Evolutionary conservation across 306 rosid species (phyloP), one percentile per base, ranked within the genome.

Genomic region (Malus asiatica): DNA sequence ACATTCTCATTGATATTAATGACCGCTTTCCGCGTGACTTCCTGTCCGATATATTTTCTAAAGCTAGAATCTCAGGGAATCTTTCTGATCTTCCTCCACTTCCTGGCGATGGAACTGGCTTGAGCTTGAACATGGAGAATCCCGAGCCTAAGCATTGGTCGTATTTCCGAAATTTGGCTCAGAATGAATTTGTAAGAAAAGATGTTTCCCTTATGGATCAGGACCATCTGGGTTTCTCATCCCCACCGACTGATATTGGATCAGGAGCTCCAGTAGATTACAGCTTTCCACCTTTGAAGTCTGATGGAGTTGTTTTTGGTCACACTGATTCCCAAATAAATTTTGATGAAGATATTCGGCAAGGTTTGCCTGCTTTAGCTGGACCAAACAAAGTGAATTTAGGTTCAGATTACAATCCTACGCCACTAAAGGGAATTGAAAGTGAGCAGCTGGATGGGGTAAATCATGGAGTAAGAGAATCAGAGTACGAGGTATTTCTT

Each of bases 71-170:
- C 74, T 80, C 82, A 6, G 82, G 81, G 27, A 79, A 84, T 33
- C 63, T 71, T 46, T 79, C 90, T 59, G 85, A 68, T 66, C 46
- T 88, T 38, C 80, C 46, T 77, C 84, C 87, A 57, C 84, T 88
- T 42, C 77, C 71, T 69, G 73, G 71, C 68, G 88, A 87, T 78
- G 91, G 89, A 69, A 79, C 86, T 67, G 88, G 92, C 70, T 45
- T 90, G 85, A 92, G 96, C 73, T 52, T 92, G 82, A 86, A 88
- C 77, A 77, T 90, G 84, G 90, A 92, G 81, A 92, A 92, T 78
- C 92, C 66, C 33, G 96, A 92, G 23, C 96, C 97, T 70, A 85
- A 73, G 88, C 82, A 76, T 74, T 92, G 96, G 97, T 90, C 97
- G 4, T 92, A 92, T 83, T 92, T 92, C 77, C 88, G 83, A 67